These are phyloP conservation scores for Elsinoe necatrix DNA, from an alignment of 2,329 filamentous ascomycete species.

Conservation along the genomic window DNA sequence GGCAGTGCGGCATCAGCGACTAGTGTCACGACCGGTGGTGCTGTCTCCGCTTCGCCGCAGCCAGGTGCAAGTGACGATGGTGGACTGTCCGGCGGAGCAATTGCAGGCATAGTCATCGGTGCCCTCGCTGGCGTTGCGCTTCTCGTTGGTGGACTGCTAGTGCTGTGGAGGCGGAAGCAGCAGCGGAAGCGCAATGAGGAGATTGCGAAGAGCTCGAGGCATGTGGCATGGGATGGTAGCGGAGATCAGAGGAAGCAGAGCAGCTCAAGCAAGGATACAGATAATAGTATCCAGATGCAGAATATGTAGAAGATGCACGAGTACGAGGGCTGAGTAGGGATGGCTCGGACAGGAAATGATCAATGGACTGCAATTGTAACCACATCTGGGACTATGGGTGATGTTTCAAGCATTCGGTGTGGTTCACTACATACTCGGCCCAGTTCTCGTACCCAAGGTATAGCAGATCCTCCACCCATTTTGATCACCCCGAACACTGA, in stretches of 20 bases:
- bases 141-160: conserved; percentile 8
- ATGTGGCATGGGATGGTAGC: conserved; percentile 9
- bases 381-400: no score
- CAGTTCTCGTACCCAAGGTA: no score
- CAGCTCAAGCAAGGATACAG: conserved; percentile 7
- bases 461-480: no score
- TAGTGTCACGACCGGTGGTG: conserved; percentile 20
- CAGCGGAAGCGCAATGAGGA: not conserved
- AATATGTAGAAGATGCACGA: not conserved
- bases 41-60: conserved; percentile 18
- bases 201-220: conserved; percentile 8
- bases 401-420: no score
- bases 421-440: no score
- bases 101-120: conserved; percentile 37
- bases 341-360: not conserved
- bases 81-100: conserved; percentile 34
- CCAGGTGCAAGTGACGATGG: conserved; percentile 1
- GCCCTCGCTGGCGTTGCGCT: conserved; percentile 23
- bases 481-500: no score
- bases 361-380: not conserved
- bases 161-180: not conserved
- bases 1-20: not conserved
- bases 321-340: not conserved
- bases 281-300: conserved; percentile 9
- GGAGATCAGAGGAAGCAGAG: conserved; percentile 10